Conservation (phyloP, 345 rosid species). For the Eucalyptus regnans region DNA sequence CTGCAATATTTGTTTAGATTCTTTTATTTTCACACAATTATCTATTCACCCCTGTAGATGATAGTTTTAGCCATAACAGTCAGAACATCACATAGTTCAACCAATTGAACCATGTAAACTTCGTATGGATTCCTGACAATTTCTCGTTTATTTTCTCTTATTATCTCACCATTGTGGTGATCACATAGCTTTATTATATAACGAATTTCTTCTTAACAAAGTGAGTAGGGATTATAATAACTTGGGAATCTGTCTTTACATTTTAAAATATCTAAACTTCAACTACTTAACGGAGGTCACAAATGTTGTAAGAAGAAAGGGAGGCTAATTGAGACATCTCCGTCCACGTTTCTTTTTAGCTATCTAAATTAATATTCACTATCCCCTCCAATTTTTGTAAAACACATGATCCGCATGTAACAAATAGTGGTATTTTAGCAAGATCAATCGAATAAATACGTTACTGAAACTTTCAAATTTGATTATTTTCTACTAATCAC, state of each 20-base stretch:
- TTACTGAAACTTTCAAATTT: not conserved
- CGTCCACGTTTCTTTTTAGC: not conserved
- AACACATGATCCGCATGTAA: not conserved
- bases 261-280: too few species aligned
- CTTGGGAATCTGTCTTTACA: not conserved
- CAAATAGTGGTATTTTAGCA: not conserved
- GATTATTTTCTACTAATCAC: not conserved
- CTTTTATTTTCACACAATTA: too few species aligned
- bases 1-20: too few species aligned
- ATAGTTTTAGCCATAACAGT: too few species aligned
- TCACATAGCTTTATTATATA: not conserved
- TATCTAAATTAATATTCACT: not conserved
- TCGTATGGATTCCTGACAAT: not conserved
- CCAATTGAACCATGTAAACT: too few species aligned
- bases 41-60: too few species aligned
- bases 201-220: not conserved
- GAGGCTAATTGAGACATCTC: not conserved
- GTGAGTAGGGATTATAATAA: not conserved
- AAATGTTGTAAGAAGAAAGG: not conserved
- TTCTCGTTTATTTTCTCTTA: not conserved
- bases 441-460: not conserved
- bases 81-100: too few species aligned
- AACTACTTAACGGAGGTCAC: not conserved
- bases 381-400: not conserved
- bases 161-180: not conserved